A percentile compares a stretch with the other conserved stretches of the same genome.
phyloP scores from a whole-genome alignment of 228 moss, liverwort and hornwort species.

The Sphagnum fallax region DNA sequence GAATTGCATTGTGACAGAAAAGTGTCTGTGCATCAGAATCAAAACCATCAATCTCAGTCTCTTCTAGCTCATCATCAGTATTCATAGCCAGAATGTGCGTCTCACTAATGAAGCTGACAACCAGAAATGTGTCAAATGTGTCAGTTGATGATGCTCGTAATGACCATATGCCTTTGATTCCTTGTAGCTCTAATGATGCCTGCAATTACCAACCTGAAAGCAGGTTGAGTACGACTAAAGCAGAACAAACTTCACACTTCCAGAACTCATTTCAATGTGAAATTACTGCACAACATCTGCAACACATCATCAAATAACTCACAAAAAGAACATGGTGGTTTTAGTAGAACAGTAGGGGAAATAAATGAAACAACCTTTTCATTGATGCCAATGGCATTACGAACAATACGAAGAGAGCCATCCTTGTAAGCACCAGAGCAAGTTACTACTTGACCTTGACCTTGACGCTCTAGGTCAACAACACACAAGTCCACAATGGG shows the following conservation, averaged over 20 bases:
- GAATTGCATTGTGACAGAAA: constrained; percentile 88
- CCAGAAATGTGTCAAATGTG: constrained; percentile 75
- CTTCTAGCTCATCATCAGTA: constrained; percentile 85
- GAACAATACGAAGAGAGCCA: constrained; percentile 83
- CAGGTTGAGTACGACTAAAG: background rate
- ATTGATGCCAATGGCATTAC: constrained; percentile 94
- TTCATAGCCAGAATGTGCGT: constrained; percentile 96
- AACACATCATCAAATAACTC: no score
- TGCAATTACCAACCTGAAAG: constrained; percentile 21
- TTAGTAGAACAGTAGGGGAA: no score
- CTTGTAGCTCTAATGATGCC: constrained; percentile 95
- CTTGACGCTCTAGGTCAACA: constrained; percentile 90
- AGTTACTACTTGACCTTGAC: constrained; percentile 93
- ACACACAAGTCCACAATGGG: constrained; percentile 94
- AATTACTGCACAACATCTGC: background rate
- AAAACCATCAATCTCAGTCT: constrained; percentile 93
- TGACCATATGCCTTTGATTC: constrained; percentile 98
- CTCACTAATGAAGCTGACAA: constrained; percentile 97
- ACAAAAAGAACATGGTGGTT: no score
- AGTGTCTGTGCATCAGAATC: constrained; percentile 97
- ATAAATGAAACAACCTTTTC: constrained; percentile 51
- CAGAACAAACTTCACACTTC: no score
- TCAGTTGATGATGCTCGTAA: constrained; percentile 81
- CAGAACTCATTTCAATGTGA: no score
- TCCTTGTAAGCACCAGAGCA: constrained; percentile 96